phyloP scores from a whole-genome alignment of 2,329 filamentous ascomycete species.

The Colletotrichum tamarilloi region DNA sequence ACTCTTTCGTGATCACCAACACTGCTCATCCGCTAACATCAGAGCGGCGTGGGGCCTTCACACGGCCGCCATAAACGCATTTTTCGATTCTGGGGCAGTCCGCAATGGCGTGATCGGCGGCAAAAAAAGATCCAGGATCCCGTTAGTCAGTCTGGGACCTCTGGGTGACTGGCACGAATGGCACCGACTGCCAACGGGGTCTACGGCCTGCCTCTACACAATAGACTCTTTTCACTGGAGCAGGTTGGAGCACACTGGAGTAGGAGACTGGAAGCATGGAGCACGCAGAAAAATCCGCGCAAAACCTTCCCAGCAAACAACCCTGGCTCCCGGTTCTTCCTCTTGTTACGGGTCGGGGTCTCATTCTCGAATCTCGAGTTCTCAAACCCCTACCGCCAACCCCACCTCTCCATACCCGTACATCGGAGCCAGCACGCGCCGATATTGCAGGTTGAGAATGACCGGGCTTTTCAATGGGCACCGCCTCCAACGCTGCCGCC shows the following conservation, averaged over 20 bases:
- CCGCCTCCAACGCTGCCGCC: constrained; percentile 9
- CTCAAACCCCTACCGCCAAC: constrained; percentile 11
- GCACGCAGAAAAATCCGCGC: constrained; percentile 10
- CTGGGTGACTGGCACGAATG: no score
- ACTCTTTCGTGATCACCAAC: not conserved
- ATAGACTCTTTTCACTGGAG: no score
- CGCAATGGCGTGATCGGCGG: constrained; percentile 25
- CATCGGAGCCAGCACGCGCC: constrained; percentile 29
- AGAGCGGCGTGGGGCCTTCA: not conserved
- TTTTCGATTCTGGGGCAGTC: constrained; percentile 27
- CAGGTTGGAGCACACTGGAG: no score
- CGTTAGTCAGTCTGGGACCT: not conserved
- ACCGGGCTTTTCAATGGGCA: constrained; percentile 19
- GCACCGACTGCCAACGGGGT: no score
- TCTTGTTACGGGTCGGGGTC: constrained; percentile 25
- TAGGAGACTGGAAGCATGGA: not conserved
- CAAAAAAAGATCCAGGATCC: constrained; percentile 2
- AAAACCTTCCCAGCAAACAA: not conserved
- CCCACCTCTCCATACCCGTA: constrained; percentile 27
- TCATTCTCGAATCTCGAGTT: constrained; percentile 13
- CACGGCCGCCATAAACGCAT: not conserved
- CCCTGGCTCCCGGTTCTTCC: constrained; percentile 31
- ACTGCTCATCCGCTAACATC: constrained; percentile 3
- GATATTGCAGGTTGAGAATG: constrained; percentile 30
- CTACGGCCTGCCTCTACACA: not conserved